Conservation (phyloP, 2,329 filamentous ascomycete genomes). For the Daldinia sp. region DNA sequence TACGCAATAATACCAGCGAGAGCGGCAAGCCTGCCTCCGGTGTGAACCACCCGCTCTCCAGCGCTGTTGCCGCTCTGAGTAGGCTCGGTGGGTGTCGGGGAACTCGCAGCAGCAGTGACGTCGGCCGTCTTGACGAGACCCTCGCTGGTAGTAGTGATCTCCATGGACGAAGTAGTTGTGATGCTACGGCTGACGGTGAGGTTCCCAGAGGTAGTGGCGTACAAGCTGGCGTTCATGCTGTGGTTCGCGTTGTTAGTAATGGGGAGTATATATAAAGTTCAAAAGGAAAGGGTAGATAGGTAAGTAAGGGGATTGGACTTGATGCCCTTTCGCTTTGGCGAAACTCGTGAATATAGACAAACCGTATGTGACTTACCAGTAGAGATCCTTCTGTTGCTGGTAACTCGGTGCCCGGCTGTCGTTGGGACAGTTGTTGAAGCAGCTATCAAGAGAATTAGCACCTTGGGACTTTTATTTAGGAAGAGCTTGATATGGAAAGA, state of each 20-base stretch:
- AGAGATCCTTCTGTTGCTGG: constrained; percentile 40
- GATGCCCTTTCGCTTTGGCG: too few relatives aligned
- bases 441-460: constrained; percentile 48
- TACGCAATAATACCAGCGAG: constrained; percentile 41
- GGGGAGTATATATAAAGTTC: background rate
- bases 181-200: constrained; percentile 15
- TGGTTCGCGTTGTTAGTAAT: background rate
- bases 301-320: background rate
- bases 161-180: constrained; percentile 6
- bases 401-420: constrained; percentile 46
- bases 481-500: constrained; percentile 10
- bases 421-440: constrained; percentile 71
- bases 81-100: constrained; percentile 4
- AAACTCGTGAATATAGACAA: too few relatives aligned
- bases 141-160: constrained; percentile 12
- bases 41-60: constrained; percentile 13
- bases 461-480: background rate
- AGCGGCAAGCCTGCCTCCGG: constrained; percentile 38
- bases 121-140: constrained; percentile 17
- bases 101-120: background rate
- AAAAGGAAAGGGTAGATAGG: background rate
- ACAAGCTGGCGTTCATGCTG: constrained; percentile 44
- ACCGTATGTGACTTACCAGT: constrained; percentile 39
- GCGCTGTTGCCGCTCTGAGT: constrained; percentile 22
- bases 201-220: constrained; percentile 35